Evolutionary conservation across 768 basidiomycete genomes (phyloP), one percentile per base, ranked within the genome.

Genomic region (Termitomyces sp.): DNA sequence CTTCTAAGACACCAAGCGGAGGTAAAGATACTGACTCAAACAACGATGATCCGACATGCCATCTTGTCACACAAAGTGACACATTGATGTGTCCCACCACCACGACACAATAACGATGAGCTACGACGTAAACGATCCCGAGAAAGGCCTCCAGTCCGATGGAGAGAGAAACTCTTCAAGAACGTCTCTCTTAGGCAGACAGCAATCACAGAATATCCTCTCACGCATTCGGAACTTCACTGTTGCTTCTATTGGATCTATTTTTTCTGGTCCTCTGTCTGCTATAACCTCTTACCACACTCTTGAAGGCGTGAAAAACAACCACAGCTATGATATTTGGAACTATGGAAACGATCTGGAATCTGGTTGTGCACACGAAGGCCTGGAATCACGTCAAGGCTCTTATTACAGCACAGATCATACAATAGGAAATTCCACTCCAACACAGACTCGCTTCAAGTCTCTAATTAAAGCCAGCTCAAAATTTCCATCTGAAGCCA

Each of bases 181-280:
- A 53, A 43, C 21, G 33, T 5, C 53, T 15, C 1, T 30, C 14
- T n/a, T 7, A 14, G 49, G 40, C 46, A 43, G 60, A 41, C 54
- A 56, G 14, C 52, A 56, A 31, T 50, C 62, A 41, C 57, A 55
- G 26, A 57, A 41, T 40, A 38, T 67, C 17, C 59, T 67, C 21
- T 58, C 62, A 38, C 63, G 62, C 49, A 60, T 67, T 50, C 64
- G 62, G 26, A 64, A 57, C 55, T 64, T 67, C 51, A 66, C 64
- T 52, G 49, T 65, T 17, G 57, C 58, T 48, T 64, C 64, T 10
- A 56, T 68, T 23, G 60, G 64, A 23, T 63, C 62, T 59, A 50
- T 63, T 57, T 65, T 68, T 51, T 63, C 63, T 55, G 62, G 58
- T 5, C 53, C 59, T 51, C 33, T 57, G 40, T 59, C 62, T 40